Evolutionary conservation across 2,329 filamentous ascomycete genomes (phyloP).

Genomic region (Didymellaceae sp.): DNA sequence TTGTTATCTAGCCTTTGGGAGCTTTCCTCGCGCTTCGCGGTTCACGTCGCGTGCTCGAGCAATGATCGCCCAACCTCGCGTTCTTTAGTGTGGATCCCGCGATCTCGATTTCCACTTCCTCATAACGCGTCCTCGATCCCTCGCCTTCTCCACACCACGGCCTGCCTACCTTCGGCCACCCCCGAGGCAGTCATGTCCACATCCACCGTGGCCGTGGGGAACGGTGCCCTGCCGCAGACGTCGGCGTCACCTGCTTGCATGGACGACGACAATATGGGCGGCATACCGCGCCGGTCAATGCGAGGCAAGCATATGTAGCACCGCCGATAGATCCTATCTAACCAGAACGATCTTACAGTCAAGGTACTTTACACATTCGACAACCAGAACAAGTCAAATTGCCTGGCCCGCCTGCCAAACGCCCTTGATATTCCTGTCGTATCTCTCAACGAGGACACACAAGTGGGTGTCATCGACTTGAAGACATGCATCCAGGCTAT

Average conservation of each 20-base stretch:
- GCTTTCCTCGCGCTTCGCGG: slow-evolving; percentile 22
- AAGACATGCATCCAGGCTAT: slow-evolving; percentile 87
- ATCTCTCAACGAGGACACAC: slow-evolving; percentile 76
- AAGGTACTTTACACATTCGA: slow-evolving; percentile 98
- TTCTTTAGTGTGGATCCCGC: slow-evolving; percentile 23
- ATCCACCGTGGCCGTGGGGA: slow-evolving; percentile 29
- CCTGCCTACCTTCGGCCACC: slow-evolving; percentile 23
- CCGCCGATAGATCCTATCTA: slow-evolving; percentile 21
- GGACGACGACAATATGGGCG: slow-evolving; percentile 35
- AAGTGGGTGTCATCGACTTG: slow-evolving; percentile 88
- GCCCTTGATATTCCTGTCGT: slow-evolving; percentile 81
- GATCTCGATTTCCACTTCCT: slow-evolving; percentile 29
- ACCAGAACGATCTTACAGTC: slow-evolving; percentile 62
- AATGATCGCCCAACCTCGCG: slow-evolving; percentile 47
- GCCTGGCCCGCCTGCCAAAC: slow-evolving; percentile 83
- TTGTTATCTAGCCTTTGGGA: slow-evolving; percentile 6
- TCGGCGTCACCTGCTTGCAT: slow-evolving; percentile 27
- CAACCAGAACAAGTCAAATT: slow-evolving; percentile 84
- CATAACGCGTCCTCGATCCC: slow-evolving; percentile 24
- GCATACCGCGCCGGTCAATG: slow-evolving; percentile 53
- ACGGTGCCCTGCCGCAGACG: slow-evolving; percentile 31
- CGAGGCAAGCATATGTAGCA: slow-evolving; percentile 48
- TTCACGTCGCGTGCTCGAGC: slow-evolving; percentile 41
- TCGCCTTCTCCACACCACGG: slow-evolving; percentile 24
- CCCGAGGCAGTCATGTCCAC: slow-evolving; percentile 44